These are phyloP conservation scores for Tulasnella sp. DNA, from an alignment of 768 basidiomycete genomes.

Conservation along the genomic window DNA sequence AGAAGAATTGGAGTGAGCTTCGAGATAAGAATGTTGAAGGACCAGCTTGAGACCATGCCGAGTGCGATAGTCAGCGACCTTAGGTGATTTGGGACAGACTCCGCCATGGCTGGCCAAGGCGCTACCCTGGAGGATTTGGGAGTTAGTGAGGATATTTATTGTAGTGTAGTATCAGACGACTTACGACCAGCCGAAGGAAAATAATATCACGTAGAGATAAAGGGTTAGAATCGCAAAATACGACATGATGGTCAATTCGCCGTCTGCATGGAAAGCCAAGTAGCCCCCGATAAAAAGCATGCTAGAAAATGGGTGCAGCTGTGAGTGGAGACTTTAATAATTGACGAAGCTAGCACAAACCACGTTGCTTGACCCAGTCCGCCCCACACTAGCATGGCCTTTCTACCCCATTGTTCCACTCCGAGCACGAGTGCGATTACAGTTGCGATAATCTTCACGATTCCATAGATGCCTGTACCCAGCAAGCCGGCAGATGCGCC, in stretches of 20 bases:
- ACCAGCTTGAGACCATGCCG: slow-evolving; percentile 52
- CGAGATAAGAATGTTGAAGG: slow-evolving; percentile 54
- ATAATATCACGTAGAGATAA: slow-evolving; percentile 48
- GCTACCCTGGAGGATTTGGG: slow-evolving; percentile 27
- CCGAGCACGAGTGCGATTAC: slow-evolving; percentile 66
- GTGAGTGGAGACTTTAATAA: not conserved
- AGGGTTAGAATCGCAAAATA: slow-evolving; percentile 54
- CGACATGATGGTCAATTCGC: slow-evolving; percentile 46
- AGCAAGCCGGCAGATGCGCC: slow-evolving; percentile 64
- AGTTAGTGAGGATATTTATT: not conserved
- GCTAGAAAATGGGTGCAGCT: slow-evolving; percentile 36
- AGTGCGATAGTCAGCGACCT: slow-evolving; percentile 48
- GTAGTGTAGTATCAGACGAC: not conserved
- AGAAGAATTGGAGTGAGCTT: slow-evolving; percentile 51
- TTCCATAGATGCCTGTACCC: slow-evolving; percentile 69
- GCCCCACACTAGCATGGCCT: slow-evolving; percentile 55
- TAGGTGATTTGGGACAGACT: slow-evolving; percentile 53
- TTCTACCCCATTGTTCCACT: slow-evolving; percentile 70
- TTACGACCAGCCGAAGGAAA: slow-evolving; percentile 34
- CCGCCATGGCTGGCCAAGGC: slow-evolving; percentile 50
- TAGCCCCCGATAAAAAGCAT: slow-evolving; percentile 56
- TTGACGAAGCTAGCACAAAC: not conserved
- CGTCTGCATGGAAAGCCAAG: slow-evolving; percentile 45
- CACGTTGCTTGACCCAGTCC: slow-evolving; percentile 52
- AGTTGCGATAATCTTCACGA: slow-evolving; percentile 72